These are phyloP conservation scores for Candida endomychidarum DNA, from an alignment of 805 yeast species.

Conservation along the genomic window DNA sequence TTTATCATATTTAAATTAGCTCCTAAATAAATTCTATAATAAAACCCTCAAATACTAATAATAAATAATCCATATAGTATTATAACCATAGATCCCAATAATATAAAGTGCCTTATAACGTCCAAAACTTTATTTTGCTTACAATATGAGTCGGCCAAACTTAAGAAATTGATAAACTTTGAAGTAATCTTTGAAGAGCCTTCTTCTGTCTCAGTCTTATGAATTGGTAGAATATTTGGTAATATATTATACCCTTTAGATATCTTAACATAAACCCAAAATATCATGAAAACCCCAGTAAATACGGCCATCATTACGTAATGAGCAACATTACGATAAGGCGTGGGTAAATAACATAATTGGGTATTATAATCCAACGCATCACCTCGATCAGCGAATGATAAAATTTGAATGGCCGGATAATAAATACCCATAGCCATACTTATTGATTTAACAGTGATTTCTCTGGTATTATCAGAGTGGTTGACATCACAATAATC, in stretches of 20 bases:
- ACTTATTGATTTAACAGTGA: conserved; percentile 84
- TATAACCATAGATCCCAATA: conserved; percentile 21
- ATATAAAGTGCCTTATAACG: conserved; percentile 21
- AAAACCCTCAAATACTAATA: conserved; percentile 4
- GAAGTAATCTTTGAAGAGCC: conserved; percentile 5
- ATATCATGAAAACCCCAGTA: conserved; percentile 28
- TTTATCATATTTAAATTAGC: background rate
- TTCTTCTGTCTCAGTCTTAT: conserved; percentile 12
- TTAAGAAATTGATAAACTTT: background rate
- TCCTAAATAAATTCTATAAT: background rate
- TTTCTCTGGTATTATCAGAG: conserved; percentile 53
- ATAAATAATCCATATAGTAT: conserved; percentile 18
- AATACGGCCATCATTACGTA: conserved; percentile 38
- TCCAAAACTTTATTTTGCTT: conserved; percentile 8
- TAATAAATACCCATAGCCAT: conserved; percentile 87
- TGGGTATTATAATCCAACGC: conserved; percentile 30
- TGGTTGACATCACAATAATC: conserved; percentile 83
- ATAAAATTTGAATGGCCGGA: conserved; percentile 85
- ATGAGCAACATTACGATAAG: conserved; percentile 40
- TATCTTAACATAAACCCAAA: conserved; percentile 24
- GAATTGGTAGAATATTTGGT: background rate
- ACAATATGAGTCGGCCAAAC: background rate
- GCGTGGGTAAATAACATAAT: conserved; percentile 47
- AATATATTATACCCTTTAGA: conserved; percentile 14
- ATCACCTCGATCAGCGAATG: conserved; percentile 40